Conservation (phyloP, 179 eudicot species). For the Pouteria campechiana region DNA sequence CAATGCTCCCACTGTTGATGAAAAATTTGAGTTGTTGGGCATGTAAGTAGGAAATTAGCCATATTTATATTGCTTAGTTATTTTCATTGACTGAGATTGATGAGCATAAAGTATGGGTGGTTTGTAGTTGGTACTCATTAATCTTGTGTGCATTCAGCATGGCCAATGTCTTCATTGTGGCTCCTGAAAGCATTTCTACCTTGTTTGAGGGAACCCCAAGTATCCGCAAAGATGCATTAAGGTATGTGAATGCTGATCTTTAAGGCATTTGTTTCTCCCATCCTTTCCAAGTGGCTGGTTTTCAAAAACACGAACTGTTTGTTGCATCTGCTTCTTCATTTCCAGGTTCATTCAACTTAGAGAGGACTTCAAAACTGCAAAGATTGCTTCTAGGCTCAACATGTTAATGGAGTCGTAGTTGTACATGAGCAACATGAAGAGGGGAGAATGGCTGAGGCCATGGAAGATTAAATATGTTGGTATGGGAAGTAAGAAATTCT, state of each 20-base stretch:
- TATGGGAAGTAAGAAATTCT: too few relatives aligned
- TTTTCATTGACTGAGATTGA: not conserved
- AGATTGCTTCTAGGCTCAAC: constrained; percentile 77
- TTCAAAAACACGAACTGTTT: not conserved
- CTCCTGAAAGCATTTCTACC: constrained; percentile 91
- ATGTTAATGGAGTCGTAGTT: too few relatives aligned
- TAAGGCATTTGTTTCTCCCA: constrained; percentile 1
- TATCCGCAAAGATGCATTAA: constrained; percentile 89
- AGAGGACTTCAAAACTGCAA: constrained; percentile 92
- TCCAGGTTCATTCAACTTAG: constrained; percentile 90
- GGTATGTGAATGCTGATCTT: constrained; percentile 20
- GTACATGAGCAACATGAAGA: too few relatives aligned
- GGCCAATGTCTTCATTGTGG: constrained; percentile 97
- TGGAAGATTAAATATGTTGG: too few relatives aligned
- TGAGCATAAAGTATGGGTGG: too few relatives aligned
- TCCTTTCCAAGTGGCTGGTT: not conserved
- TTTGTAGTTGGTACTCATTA: not conserved
- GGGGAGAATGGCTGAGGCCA: too few relatives aligned
- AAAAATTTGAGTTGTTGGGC: constrained; percentile 86
- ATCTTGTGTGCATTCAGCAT: constrained; percentile 32
- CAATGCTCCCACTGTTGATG: constrained; percentile 92
- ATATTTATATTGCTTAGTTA: not conserved
- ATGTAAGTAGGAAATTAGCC: constrained; percentile 50
- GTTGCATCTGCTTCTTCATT: constrained; percentile 1
- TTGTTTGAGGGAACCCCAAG: constrained; percentile 95